Percentiles rank a stretch among this genome's conserved stretches.
Conservation (phyloP, 139 green algal species). For the Asterochloris sp. region DNA sequence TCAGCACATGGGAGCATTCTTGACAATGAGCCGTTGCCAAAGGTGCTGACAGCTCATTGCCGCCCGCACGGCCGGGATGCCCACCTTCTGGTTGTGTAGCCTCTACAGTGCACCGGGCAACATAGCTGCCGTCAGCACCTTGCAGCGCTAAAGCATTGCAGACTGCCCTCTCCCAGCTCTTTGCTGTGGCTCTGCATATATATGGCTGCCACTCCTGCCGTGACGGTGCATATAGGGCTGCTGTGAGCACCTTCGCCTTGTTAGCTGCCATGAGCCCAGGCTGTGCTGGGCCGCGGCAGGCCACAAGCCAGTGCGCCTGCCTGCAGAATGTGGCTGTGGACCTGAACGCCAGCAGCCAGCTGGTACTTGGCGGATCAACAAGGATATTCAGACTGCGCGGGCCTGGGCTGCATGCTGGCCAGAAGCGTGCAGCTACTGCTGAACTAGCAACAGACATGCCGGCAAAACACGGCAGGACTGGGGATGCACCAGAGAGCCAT, state of each 20-base stretch:
- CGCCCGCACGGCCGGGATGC: too few relatives aligned
- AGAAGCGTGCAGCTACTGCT: neutral
- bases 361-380: constrained; percentile 4
- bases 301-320: too few relatives aligned
- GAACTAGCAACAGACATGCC: neutral
- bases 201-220: too few relatives aligned
- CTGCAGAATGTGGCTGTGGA: too few relatives aligned
- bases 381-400: neutral
- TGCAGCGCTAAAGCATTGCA: neutral
- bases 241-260: too few relatives aligned
- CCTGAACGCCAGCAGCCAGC: too few relatives aligned
- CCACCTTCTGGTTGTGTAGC: neutral
- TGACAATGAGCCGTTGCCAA: constrained; percentile 16
- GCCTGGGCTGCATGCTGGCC: neutral
- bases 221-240: too few relatives aligned
- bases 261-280: too few relatives aligned
- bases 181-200: neutral
- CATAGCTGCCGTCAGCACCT: neutral
- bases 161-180: neutral
- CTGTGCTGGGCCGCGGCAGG: too few relatives aligned
- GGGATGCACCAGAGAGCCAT: neutral
- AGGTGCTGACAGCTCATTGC: constrained; percentile 12
- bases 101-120: neutral
- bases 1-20: constrained; percentile 36
- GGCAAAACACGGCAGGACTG: neutral